Base-by-base conservation (phyloP, 139 green algal species). In the Auxenochlorella pyrenoidosa region DNA sequence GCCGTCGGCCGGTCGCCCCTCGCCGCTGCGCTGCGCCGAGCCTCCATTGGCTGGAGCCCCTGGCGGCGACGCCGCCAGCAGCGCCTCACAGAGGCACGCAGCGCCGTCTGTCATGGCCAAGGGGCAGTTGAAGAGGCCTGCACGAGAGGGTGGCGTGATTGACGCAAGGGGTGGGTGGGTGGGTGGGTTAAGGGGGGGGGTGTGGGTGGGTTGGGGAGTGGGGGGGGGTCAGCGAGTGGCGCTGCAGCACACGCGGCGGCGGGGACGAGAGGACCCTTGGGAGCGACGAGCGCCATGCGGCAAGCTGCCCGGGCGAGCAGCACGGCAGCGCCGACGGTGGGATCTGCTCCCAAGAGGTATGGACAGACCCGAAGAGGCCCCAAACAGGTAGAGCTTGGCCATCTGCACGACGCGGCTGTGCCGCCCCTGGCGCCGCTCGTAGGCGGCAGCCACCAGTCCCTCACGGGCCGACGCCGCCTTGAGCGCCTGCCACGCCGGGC, bases 81-180 rank as follows among this genome's bases (percentile, higher is more conserved):
- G 58, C 40, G 81, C 21, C 85, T 85, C 38, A 44, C 76, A 89
- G 22, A 89, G 73, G 40, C 85, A 41, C 0, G 85, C 85, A 1
- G 85, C 85, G 26, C 85, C 85, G 44, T 89, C 85, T 3, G 85
- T 85, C 85, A 89, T 89, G 22, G 85, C 85, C 76, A 89, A 44
- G 0, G 85, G 85, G 85, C 85, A 89, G 76, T 89, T 89, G 85
- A 75, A 85, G 32, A 89, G 85, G 60, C 85, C 85, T 72, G 59
- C 54, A 41, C n/a, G 36, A 19, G 6, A 83, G 77, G 75, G 12
- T 0, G 8, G 30, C 8, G 68, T 51, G 36, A 22, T 36, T 40
- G 21, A n/a, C n/a, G n/a, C n/a, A n/a, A n/a, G n/a, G n/a, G n/a
- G n/a, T n/a, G n/a, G n/a, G n/a, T n/a, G n/a, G n/a, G n/a, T n/a